Evolutionary conservation across 2,329 filamentous ascomycete species (phyloP), one percentile per base, ranked within the genome.

Genomic region (Pestalotiopsis sp.): DNA sequence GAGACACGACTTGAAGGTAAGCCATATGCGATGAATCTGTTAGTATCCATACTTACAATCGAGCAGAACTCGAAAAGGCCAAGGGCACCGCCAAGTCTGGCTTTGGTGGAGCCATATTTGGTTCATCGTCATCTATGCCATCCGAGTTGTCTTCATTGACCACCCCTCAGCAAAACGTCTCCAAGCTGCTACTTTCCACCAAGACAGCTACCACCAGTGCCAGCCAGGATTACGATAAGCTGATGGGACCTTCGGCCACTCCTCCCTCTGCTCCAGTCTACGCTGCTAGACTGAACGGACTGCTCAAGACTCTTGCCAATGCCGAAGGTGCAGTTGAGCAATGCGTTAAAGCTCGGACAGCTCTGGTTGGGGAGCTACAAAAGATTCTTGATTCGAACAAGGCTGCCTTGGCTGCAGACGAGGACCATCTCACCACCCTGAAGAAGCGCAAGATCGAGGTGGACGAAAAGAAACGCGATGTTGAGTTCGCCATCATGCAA

Each of bases 261-360:
- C 84, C 91, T 1, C 94, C 95, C 0, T 92, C 94, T 0, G 91
- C 95, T 0, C 95, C 96, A 1, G 95, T 99, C 23, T 94, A 97
- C 77, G 96, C 96, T 2, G 95, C 95, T 14, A 92, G 94, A 36
- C 88, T 99, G 9, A 95, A 93, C 72, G 92, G 94, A 2, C 86
- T 99, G n/a, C 87, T 98, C 67, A 98, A 96, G 83, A 92, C 91
- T 6, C 87, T 99, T 20, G 94, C 94, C 23, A 93, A 89, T 72
- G 96, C 96, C 3, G 95, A 99, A 80, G 93, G 90, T 67, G 94
- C 95, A 0, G 92, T 98, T 1, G 91, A 93, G 2, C 94, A 97
- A 75, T 94, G 92, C 73, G 94, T 99, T 78, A 95, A 95, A 77
- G 94, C 94, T 2, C 91, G 96, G 14, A 89, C 90, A 72, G 88